Evolutionary conservation across 768 basidiomycete genomes (phyloP), one percentile per base, ranked within the genome.

Genomic region (Suillus decipiens): DNA sequence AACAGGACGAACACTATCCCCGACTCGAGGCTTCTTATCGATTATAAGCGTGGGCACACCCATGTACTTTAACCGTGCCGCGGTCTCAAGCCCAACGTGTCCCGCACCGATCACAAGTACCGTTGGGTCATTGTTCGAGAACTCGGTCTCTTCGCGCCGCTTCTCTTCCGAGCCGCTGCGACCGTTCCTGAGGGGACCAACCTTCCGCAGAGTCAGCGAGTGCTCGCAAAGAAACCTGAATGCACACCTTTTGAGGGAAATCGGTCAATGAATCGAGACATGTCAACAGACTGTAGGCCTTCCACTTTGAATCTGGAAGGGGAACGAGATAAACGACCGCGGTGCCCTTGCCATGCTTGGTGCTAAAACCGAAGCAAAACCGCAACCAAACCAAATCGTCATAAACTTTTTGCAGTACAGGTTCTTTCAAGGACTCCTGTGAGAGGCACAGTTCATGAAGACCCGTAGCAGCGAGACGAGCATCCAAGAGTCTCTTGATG

Each of bases 41-140:
- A 89, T 75, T 19, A 88, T 72, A 11, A 93, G 74, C 1, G 81
- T 76, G 1, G 77, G 68, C 12, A 92, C 73, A 22, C 82, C 85
- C 28, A 90, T 75, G 47, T 78, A 78, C 68, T 87, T 87, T 61
- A 93, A 75, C 19, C 88, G 79, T 2, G 88, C 88, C 0, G 89
- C 89, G 2, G 85, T 70, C 45, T 81, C 84, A 36, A 94, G 74
- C 1, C 90, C 92, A 64, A 81, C 83, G 61, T 91, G 90, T 0
- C 88, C 89, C 0, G 81, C 88, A 12, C 88, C 87, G 24, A 89
- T 75, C 28, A 90, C 76, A 34, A 91, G 70, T 11, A 89, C 90
- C 2, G 79, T 80, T 0, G 88, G 88, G 41, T 82, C 79, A 8
- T 67, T 70, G n/a, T 80, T 80, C 39, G 72, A 74, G 66, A 87